phyloP scores from a whole-genome alignment of 805 yeast species.

The Ogataea nakhonphanomensis region DNA sequence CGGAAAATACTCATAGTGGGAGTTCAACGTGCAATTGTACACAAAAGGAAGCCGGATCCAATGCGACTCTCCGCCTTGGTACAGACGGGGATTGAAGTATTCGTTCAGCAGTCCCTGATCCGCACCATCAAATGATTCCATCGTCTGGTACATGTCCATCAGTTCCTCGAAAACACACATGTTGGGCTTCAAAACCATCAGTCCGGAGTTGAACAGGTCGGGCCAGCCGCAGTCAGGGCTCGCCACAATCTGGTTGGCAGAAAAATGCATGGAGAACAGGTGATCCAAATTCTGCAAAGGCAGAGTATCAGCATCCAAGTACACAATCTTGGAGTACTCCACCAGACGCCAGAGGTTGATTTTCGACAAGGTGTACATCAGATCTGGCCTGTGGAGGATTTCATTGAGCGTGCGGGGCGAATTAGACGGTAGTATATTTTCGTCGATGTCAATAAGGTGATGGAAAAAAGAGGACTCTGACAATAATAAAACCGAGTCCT shows the following conservation, averaged over 20 bases:
- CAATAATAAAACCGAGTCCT: constrained; percentile 13
- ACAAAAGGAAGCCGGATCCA: constrained; percentile 79
- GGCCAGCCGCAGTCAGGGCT: constrained; percentile 91
- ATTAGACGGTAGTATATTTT: constrained; percentile 19
- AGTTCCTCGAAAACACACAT: constrained; percentile 40
- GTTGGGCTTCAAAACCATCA: constrained; percentile 59
- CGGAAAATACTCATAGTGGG: constrained; percentile 35
- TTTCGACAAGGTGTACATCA: constrained; percentile 46
- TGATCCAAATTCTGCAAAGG: constrained; percentile 39
- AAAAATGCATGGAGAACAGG: constrained; percentile 26
- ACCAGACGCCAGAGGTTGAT: constrained; percentile 49
- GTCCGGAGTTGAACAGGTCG: constrained; percentile 82
- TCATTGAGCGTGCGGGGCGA: constrained; percentile 17
- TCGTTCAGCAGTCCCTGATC: constrained; percentile 89
- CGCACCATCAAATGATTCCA: constrained; percentile 71
- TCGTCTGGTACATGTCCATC: constrained; percentile 25
- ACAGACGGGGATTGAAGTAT: constrained; percentile 44
- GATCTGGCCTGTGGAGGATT: constrained; percentile 31
- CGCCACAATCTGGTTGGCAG: constrained; percentile 40
- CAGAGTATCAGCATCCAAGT: constrained; percentile 56
- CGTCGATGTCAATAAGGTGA: constrained; percentile 24
- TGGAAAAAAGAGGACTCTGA: constrained; percentile 15
- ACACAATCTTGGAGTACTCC: constrained; percentile 46
- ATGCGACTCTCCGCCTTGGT: constrained; percentile 17
- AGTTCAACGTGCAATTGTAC: constrained; percentile 70